Evolutionary conservation across 1,284 basidiomycete species (phyloP).

Genomic region (Ceratobasidium sp.): DNA sequence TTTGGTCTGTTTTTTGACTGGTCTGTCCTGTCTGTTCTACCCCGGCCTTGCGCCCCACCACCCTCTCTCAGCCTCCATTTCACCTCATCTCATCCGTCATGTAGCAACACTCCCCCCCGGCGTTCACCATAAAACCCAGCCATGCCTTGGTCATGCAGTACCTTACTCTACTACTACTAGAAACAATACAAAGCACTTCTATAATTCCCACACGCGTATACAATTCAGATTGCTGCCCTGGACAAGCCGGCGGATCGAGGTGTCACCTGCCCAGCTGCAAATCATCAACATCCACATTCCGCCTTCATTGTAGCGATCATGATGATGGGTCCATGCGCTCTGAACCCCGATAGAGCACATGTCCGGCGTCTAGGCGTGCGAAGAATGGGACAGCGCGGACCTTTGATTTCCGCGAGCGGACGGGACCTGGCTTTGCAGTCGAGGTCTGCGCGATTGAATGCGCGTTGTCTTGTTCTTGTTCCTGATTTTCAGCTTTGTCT

Average conservation of each 20-base stretch:
- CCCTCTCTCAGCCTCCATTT: neutral
- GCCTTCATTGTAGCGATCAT: constrained; percentile 19
- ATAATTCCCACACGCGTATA: constrained; percentile 12
- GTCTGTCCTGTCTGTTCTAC: constrained; percentile 12
- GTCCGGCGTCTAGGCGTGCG: constrained; percentile 35
- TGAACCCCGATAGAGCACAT: constrained; percentile 24
- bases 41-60: too few relatives aligned
- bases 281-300: too few relatives aligned
- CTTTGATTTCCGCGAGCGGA: constrained; percentile 20
- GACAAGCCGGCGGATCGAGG: too few relatives aligned
- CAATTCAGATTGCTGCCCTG: neutral
- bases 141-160: too few relatives aligned
- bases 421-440: too few relatives aligned
- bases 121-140: too few relatives aligned
- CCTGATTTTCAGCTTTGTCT: too few relatives aligned
- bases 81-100: constrained; percentile 25
- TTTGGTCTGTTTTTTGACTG: neutral
- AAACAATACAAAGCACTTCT: constrained; percentile 4
- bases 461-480: too few relatives aligned
- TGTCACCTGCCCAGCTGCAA: neutral
- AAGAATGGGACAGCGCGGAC: constrained; percentile 27
- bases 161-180: too few relatives aligned
- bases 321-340: constrained; percentile 21
- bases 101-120: constrained; percentile 23
- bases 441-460: constrained; percentile 2